Evolutionary conservation across 371 early-diverging fungal species (phyloP).

Genomic region (Paraphysoderma sedebokerense): DNA sequence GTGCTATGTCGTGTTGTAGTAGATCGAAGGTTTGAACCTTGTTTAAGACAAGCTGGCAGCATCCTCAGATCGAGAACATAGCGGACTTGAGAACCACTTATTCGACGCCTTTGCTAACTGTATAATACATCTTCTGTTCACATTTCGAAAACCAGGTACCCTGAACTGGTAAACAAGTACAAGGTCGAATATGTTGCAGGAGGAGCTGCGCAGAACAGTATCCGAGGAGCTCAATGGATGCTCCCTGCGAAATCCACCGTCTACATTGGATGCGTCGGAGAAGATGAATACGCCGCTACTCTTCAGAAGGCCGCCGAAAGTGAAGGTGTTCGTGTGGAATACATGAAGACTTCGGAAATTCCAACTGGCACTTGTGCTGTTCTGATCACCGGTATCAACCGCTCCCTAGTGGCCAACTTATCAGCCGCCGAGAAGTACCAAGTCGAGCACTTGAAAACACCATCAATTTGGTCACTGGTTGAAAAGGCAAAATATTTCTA

Average conservation of each 20-base stretch:
- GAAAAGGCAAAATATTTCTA: constrained; percentile 78
- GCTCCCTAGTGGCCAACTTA: constrained; percentile 82
- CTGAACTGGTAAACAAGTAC: constrained; percentile 52
- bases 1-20: no score
- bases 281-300: constrained; percentile 57
- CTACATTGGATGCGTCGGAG: constrained; percentile 80
- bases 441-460: constrained; percentile 43
- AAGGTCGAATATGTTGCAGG: constrained; percentile 78
- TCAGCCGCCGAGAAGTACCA: constrained; percentile 82
- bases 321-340: constrained; percentile 74
- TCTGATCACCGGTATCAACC: constrained; percentile 72
- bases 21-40: no score
- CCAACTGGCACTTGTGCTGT: constrained; percentile 92
- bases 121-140: constrained; percentile 1
- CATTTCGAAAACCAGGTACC: constrained; percentile 34
- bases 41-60: no score
- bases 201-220: constrained; percentile 89
- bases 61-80: no score
- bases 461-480: constrained; percentile 70
- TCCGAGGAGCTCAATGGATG: constrained; percentile 73
- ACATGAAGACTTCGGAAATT: constrained; percentile 43
- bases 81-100: no score
- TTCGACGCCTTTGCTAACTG: no score
- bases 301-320: constrained; percentile 56
- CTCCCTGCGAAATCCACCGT: constrained; percentile 70